These are phyloP conservation scores for Fusarium hainanense DNA, from an alignment of 2,329 filamentous ascomycete species.

Conservation along the genomic window DNA sequence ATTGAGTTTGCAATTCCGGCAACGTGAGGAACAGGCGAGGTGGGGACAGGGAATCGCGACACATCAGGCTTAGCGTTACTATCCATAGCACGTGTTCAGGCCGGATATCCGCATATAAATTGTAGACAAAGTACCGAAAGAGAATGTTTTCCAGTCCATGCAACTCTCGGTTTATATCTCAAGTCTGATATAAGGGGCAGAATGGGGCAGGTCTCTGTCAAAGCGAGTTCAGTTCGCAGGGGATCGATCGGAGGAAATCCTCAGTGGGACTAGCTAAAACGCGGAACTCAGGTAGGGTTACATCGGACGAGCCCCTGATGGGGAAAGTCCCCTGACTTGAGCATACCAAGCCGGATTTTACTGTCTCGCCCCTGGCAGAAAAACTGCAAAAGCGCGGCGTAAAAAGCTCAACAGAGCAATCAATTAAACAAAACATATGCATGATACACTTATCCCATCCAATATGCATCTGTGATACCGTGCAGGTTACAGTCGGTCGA, in stretches of 20 bases:
- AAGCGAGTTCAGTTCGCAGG: neutral
- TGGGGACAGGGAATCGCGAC: neutral
- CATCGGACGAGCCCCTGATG: neutral
- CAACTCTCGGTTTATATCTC: neutral
- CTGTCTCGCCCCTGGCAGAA: neutral
- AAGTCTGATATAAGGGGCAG: constrained; percentile 1
- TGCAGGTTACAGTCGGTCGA: constrained; percentile 6
- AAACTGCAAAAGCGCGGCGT: neutral
- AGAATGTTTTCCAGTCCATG: neutral
- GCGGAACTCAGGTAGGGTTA: neutral
- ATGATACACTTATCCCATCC: neutral
- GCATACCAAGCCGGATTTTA: neutral
- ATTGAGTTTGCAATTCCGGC: constrained; percentile 1
- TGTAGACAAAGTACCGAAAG: neutral
- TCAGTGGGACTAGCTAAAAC: neutral
- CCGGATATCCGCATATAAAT: neutral
- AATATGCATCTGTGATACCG: neutral
- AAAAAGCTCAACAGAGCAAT: constrained; percentile 1
- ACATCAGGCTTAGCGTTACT: neutral
- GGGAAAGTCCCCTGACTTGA: neutral
- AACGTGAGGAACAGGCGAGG: neutral
- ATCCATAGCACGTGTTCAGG: neutral
- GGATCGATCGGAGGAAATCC: neutral
- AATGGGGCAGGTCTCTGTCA: constrained; percentile 3
- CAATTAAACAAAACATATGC: constrained; percentile 5